Evolutionary conservation across 2,329 filamentous ascomycete species (phyloP).

Genomic region (Daldinia sp.): DNA sequence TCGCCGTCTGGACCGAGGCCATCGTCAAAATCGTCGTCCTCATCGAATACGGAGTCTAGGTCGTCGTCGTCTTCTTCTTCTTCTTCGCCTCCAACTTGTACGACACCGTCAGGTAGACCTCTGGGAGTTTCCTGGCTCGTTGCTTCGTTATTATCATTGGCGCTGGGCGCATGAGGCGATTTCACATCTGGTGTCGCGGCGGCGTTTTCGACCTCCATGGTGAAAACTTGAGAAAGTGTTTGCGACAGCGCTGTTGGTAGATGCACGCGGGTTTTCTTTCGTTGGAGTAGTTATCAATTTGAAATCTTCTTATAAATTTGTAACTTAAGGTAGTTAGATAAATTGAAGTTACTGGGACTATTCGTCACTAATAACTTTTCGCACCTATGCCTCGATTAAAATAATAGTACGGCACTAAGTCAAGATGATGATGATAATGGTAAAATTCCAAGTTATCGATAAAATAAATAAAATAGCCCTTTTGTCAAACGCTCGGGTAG

Average conservation of each 20-base stretch:
- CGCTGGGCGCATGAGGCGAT: slow-evolving; percentile 53
- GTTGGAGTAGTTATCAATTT: neutral
- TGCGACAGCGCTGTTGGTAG: neutral
- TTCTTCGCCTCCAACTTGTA: slow-evolving; percentile 37
- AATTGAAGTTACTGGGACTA: too few species aligned
- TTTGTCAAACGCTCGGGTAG: too few species aligned
- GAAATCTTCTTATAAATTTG: neutral
- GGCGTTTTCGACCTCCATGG: slow-evolving; percentile 37
- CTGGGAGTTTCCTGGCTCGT: slow-evolving; percentile 25
- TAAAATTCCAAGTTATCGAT: too few species aligned
- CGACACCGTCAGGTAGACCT: slow-evolving; percentile 38
- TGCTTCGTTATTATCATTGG: slow-evolving; percentile 50
- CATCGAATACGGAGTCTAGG: slow-evolving; percentile 52
- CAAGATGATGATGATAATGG: neutral
- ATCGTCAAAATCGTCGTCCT: slow-evolving; percentile 59
- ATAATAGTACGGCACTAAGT: neutral
- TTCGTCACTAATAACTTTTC: too few species aligned
- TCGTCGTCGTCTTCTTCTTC: slow-evolving; percentile 49
- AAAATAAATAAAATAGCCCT: too few species aligned
- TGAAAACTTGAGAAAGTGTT: neutral
- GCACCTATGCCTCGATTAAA: neutral
- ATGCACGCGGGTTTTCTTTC: neutral
- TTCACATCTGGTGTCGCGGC: slow-evolving; percentile 56
- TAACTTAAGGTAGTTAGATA: too few species aligned
- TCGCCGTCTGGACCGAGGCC: slow-evolving; percentile 64